Percentiles rank a stretch among this genome's conserved stretches.
These are phyloP conservation scores for Fraxinus sp. DNA, from an alignment of 305 asterid species.

Conservation along the genomic window DNA sequence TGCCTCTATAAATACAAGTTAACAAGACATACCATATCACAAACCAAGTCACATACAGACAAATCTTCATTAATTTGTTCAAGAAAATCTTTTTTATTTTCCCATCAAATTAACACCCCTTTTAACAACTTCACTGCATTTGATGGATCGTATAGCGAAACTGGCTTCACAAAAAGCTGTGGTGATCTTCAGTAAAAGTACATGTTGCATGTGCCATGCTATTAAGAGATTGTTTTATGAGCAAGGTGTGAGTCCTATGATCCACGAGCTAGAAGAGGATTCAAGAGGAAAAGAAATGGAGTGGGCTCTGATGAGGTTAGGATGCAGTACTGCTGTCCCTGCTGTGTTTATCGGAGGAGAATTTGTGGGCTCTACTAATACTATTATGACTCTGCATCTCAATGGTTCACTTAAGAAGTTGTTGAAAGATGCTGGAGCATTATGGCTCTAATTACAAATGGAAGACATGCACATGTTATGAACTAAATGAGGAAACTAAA, in stretches of 20 bases:
- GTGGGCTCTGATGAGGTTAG: constrained; percentile 37
- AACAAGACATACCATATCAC: background rate
- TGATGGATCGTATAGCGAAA: constrained; percentile 37
- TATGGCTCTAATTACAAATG: constrained; percentile 36
- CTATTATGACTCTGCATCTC: constrained; percentile 45
- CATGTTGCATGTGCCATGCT: constrained; percentile 55
- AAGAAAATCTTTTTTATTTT: background rate
- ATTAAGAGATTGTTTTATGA: constrained; percentile 46
- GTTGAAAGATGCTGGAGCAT: constrained; percentile 61
- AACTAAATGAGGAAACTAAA: background rate
- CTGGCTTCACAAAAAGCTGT: constrained; percentile 41
- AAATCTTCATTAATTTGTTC: background rate
- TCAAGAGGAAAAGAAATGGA: constrained; percentile 37
- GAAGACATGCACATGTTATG: background rate
- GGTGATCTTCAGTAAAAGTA: constrained; percentile 46
- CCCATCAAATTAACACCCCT: background rate
- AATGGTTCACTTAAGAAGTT: constrained; percentile 51
- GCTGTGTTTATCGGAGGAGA: constrained; percentile 45
- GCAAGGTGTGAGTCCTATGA: constrained; percentile 45
- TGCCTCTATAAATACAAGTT: background rate
- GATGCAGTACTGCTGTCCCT: constrained; percentile 46
- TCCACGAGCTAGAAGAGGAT: constrained; percentile 46
- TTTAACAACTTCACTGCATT: background rate
- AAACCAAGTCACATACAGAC: background rate
- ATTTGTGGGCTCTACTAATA: constrained; percentile 40